phyloP scores from a whole-genome alignment of 2,329 filamentous ascomycete genomes.

The Dactylonectria estremocensis region DNA sequence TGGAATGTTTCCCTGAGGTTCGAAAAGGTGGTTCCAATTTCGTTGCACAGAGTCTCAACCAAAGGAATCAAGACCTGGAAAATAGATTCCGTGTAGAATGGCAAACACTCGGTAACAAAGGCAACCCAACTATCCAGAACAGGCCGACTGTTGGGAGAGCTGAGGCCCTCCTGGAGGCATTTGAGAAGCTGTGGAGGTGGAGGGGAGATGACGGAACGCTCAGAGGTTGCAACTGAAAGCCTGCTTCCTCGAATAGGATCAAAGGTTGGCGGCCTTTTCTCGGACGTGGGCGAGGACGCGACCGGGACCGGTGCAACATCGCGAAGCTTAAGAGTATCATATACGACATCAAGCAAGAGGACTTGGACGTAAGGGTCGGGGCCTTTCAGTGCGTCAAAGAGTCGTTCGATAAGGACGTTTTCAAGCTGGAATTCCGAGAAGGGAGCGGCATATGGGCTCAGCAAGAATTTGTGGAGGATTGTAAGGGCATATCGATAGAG shows the following conservation, averaged over 20 bases:
- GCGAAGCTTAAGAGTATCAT: slow-evolving; percentile 79
- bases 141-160: slow-evolving; percentile 79
- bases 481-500: slow-evolving; percentile 80
- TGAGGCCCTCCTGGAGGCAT: slow-evolving; percentile 86
- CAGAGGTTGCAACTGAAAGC: slow-evolving; percentile 54
- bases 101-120: slow-evolving; percentile 87
- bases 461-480: slow-evolving; percentile 78
- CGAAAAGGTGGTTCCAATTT: slow-evolving; percentile 81
- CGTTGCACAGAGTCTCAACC: slow-evolving; percentile 88
- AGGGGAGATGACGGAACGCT: slow-evolving; percentile 51
- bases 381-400: slow-evolving; percentile 72
- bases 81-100: slow-evolving; percentile 86
- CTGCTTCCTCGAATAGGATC: slow-evolving; percentile 60
- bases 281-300: slow-evolving; percentile 61
- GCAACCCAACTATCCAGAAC: slow-evolving; percentile 93
- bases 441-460: slow-evolving; percentile 72
- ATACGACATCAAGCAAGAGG: slow-evolving; percentile 83
- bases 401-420: slow-evolving; percentile 76
- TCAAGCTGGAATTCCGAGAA: slow-evolving; percentile 79
- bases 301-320: slow-evolving; percentile 59
- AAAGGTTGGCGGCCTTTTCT: slow-evolving; percentile 61
- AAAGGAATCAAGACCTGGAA: slow-evolving; percentile 93
- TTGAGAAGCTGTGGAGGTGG: slow-evolving; percentile 83
- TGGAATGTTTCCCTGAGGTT: slow-evolving; percentile 77
- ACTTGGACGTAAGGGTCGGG: slow-evolving; percentile 82